Evolutionary conservation across 2,329 filamentous ascomycete genomes (phyloP), one percentile per base, ranked within the genome.

Genomic region (Venturia aucupariae): DNA sequence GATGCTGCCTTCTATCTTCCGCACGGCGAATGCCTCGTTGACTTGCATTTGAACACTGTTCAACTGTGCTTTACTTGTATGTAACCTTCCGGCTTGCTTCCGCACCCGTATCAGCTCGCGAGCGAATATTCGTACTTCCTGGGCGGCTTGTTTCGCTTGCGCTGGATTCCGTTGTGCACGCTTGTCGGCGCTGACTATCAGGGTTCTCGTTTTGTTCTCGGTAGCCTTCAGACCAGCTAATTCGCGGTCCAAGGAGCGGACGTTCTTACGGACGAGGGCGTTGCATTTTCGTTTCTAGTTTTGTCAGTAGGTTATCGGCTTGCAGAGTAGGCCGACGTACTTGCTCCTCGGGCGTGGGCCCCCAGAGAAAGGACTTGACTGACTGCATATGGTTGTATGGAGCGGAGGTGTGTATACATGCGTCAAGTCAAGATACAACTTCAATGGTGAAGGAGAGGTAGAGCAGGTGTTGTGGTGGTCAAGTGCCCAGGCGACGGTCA

Each of bases 241-340:
- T 77, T 97, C 92, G 73, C 94, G 92, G 76, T 99, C 94, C 71
- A 99, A 85, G 74, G 96, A 93, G 73, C 94, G 92, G 67, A 91
- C 89, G 77, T 97, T 97, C 74, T 86, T 80, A 67, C 93, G 90
- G 71, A 99, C 89, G 67, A 97, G 85, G 67, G 86, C 81, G 76
- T 97, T 96, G 78, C 93, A 97, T 87, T 97, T 97, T 68, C 92
- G 88, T 78, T 94, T 88, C 93, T 99, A 71, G 67, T 92, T 92
- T 69, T 42, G 30, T 46, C 61, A 62, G n/a, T 60, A 15, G 19
- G 60, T 7, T 35, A 42, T 51, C 19, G 55, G 60, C 22, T n/a
- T 35, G 42, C 65, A 39, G 32, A 8, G 22, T 32, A 42, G 35
- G 39, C 44, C 15, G 17, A 51, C 81, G 69, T 80, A 96, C 93